Conservation (phyloP, 192 early-diverging fungal genomes). For the Funneliformis geosporum region DNA sequence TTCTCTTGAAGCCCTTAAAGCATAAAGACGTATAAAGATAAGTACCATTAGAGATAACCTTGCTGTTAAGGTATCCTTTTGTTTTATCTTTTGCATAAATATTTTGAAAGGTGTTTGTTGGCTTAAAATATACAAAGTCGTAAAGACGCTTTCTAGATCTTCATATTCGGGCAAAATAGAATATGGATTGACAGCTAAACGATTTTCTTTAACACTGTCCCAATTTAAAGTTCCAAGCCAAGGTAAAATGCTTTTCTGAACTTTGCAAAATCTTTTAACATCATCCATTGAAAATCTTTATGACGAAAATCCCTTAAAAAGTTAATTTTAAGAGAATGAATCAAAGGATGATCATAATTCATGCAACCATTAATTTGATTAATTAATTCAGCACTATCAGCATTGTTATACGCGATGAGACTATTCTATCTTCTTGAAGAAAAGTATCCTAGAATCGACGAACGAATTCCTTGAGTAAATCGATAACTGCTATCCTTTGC, state of each 20-base stretch:
- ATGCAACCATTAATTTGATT: constrained; percentile 17
- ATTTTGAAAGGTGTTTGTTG: background rate
- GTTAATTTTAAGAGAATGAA: constrained; percentile 28
- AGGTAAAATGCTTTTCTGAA: constrained; percentile 2
- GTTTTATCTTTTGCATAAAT: background rate
- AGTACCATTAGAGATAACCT: constrained; percentile 18
- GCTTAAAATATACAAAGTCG: background rate
- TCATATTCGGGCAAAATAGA: background rate
- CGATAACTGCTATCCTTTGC: constrained; percentile 20
- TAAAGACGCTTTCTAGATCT: background rate
- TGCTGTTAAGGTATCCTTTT: background rate
- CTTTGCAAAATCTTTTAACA: constrained; percentile 12
- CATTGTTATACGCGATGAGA: no score
- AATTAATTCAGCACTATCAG: background rate
- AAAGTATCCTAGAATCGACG: constrained; percentile 4
- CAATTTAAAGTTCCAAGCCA: constrained; percentile 25
- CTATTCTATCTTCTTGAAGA: background rate
- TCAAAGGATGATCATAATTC: background rate
- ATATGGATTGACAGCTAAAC: constrained; percentile 31
- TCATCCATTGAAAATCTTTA: constrained; percentile 12
- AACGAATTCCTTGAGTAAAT: constrained; percentile 31
- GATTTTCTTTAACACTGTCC: background rate
- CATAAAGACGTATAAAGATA: constrained; percentile 8
- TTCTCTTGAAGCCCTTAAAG: background rate
- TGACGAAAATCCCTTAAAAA: constrained; percentile 25